A percentile compares a stretch with the other conserved stretches of the same genome.
phyloP scores from a whole-genome alignment of 1,284 basidiomycete species.

The Leccinum pachyderme region DNA sequence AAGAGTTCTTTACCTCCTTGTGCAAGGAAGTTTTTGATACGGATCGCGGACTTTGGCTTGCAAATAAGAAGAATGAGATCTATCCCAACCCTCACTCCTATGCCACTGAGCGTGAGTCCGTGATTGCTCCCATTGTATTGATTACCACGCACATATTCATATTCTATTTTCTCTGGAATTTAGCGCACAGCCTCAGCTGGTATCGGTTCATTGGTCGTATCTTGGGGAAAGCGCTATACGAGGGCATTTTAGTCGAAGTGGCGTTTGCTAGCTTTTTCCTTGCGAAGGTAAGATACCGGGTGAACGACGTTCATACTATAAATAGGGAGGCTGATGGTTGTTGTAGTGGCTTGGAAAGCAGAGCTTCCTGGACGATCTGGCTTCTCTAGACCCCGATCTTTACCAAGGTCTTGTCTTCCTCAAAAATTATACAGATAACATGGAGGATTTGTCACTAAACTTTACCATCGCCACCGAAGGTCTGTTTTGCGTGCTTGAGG shows the following conservation, averaged over 20 bases:
- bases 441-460: slow-evolving; percentile 90
- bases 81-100: slow-evolving; percentile 94
- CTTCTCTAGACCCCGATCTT: slow-evolving; percentile 88
- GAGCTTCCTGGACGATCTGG: slow-evolving; percentile 87
- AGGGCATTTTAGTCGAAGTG: slow-evolving; percentile 95
- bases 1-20: slow-evolving; percentile 93
- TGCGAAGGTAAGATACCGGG: slow-evolving; percentile 58
- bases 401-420: slow-evolving; percentile 92
- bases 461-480: slow-evolving; percentile 90
- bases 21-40: slow-evolving; percentile 95
- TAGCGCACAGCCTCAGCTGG: slow-evolving; percentile 87
- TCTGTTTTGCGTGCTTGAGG: slow-evolving; percentile 24
- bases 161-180: not conserved
- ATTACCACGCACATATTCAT: not conserved
- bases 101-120: slow-evolving; percentile 72
- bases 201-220: slow-evolving; percentile 93
- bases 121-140: not conserved
- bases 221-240: slow-evolving; percentile 94
- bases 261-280: slow-evolving; percentile 96
- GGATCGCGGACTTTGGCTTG: slow-evolving; percentile 91
- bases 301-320: not conserved
- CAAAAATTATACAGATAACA: slow-evolving; percentile 88
- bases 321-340: slow-evolving; percentile 1
- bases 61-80: slow-evolving; percentile 86
- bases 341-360: slow-evolving; percentile 83